Evolutionary conservation across 305 asterid genomes (phyloP), one percentile per base, ranked within the genome.

Genomic region (Caryopteris hybrid): DNA sequence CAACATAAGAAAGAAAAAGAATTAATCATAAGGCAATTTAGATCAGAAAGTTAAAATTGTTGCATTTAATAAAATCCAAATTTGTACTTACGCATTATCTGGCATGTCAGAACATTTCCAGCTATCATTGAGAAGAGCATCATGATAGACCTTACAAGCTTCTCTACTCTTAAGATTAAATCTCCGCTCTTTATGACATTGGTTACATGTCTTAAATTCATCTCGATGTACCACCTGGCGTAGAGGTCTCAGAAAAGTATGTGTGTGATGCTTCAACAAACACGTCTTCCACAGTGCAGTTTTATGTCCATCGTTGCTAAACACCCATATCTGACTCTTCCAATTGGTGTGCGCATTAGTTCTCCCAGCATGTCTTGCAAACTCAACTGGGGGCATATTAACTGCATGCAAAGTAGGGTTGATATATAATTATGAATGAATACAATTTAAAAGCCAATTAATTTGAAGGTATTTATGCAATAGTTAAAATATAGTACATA

Each of bases 41-140:
- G n/a, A n/a, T n/a, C n/a, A n/a, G n/a, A n/a, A n/a, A n/a, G n/a
- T n/a, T n/a, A n/a, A n/a, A n/a, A n/a, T n/a, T n/a, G n/a, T n/a
- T n/a, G n/a, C n/a, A n/a, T n/a, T n/a, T n/a, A n/a, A n/a, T n/a
- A n/a, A n/a, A n/a, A n/a, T n/a, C n/a, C n/a, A n/a, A n/a, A n/a
- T 3, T 17, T 31, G 54, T 33, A 56, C 76, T 69, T 69, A 79
- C 84, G 64, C 11, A 3, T 64, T 43, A 17, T 48, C 53, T 20
- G 88, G 86, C 85, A 84, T 64, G 83, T 87, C 81, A 4, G 86
- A 77, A 78, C 97, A 88, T 45, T 74, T 89, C 97, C 98, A 91
- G 27, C 72, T 54, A 6, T 17, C 22, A 23, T 80, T 68, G 21
- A 64, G 66, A 74, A 84, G 74, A 64, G 95, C 90, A 46, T 84